Evolutionary conservation across 768 basidiomycete species (phyloP), one percentile per base, ranked within the genome.

Genomic region (Royoungia palumana): DNA sequence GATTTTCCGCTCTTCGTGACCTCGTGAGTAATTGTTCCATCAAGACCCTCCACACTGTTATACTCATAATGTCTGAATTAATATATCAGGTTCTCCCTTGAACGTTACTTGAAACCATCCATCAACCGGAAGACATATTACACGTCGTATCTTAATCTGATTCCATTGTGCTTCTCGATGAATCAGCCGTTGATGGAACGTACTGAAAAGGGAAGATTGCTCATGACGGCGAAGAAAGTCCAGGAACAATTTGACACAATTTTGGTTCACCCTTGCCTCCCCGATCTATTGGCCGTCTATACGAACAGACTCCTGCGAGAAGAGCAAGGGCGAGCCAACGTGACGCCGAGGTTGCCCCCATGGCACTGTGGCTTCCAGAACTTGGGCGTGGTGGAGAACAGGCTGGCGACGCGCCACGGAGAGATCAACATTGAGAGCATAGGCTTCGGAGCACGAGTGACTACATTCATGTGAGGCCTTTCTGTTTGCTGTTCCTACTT

Each of bases 151-250:
- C 53, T 53, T 6, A 43, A 39, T 7, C 0, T 55, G 19, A 21
- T 61, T 6, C 60, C 60, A 1, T n/a, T 46, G 38, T 47, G 56
- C n/a, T 52, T 61, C 22, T 58, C 60, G 27, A 59, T 62, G 56
- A 7, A 44, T 5, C 35, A 2, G 9, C 30, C 45, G 10, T 42
- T 61, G 41, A 37, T 13, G 13, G 50, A 50, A 40, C 35, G 1
- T 20, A 42, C 11, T 9, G 53, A 58, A 28, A 58, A 37, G 16
- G 48, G 10, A 20, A 51, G 45, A 32, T 12, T 61, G 39, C 41
- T 59, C 21, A 30, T 21, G 44, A 62, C 56, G 4, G 44, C 56
- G 6, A 41, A 43, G 17, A 3, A 38, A 3, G 46, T 61, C 14
- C 59, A 61, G 24, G 47, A 47, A 4, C 59, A 36, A 17, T 46